These are phyloP conservation scores for Excoecaria cochinchinensis DNA, from an alignment of 345 rosid genomes.

Conservation along the genomic window DNA sequence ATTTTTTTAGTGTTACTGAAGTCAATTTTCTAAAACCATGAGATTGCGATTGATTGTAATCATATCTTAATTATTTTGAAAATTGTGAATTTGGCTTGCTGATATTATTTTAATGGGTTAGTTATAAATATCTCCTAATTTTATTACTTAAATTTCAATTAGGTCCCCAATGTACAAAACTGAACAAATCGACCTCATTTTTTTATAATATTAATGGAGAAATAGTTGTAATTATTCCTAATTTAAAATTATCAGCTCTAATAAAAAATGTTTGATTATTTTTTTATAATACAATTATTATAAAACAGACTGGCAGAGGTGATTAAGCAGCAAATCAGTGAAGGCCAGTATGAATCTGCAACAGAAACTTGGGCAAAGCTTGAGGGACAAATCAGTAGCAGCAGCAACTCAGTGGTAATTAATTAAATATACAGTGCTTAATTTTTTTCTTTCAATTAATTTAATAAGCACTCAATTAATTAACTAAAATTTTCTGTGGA, in stretches of 20 bases:
- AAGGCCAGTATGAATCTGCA: constrained; percentile 51
- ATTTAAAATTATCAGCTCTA: no score
- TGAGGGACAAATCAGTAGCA: constrained; percentile 34
- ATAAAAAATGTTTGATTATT: no score
- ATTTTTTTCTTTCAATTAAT: background rate
- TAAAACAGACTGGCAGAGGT: constrained; percentile 51
- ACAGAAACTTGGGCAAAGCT: constrained; percentile 65
- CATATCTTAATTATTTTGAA: no score
- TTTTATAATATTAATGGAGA: no score
- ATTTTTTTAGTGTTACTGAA: background rate
- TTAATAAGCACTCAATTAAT: background rate
- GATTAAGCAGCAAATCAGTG: constrained; percentile 53
- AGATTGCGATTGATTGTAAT: no score
- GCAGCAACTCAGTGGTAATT: constrained; percentile 68
- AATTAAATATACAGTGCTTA: background rate
- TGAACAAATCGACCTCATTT: no score
- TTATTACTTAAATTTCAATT: no score
- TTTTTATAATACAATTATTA: background rate
- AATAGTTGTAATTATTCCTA: no score
- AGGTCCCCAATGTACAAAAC: no score
- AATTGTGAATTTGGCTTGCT: no score
- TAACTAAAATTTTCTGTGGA: background rate
- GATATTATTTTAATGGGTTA: no score
- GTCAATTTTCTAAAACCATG: background rate
- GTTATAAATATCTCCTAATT: no score